phyloP scores from a whole-genome alignment of 83 land plant genomes.

The Diphasiastrum complanatum region DNA sequence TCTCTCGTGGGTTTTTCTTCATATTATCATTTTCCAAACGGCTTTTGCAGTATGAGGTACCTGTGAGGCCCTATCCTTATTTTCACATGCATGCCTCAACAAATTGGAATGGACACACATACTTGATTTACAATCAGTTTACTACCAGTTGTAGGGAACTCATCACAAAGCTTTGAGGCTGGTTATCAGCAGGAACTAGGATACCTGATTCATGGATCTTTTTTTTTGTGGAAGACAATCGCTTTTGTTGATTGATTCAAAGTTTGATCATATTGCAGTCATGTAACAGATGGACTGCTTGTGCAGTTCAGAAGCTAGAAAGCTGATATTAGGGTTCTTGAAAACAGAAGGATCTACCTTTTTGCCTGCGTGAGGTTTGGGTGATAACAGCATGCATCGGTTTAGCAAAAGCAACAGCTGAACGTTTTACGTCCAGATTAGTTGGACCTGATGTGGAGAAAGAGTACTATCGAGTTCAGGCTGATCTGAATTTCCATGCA shows the following conservation, averaged over 20 bases:
- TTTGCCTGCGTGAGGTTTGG: constrained; percentile 95
- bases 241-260: constrained; percentile 3
- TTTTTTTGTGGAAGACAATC: constrained; percentile 22
- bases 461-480: constrained; percentile 84
- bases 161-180: too few relatives aligned
- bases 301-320: too few relatives aligned
- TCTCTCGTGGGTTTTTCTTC: constrained; percentile 77
- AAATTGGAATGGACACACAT: too few relatives aligned
- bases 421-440: constrained; percentile 38
- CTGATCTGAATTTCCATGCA: constrained; percentile 71
- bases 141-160: too few relatives aligned
- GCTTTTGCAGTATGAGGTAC: constrained; percentile 58
- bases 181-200: too few relatives aligned
- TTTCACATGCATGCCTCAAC: too few relatives aligned
- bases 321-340: too few relatives aligned
- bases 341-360: constrained; percentile 70
- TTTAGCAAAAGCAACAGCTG: constrained; percentile 54
- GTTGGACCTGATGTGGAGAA: constrained; percentile 63
- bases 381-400: constrained; percentile 80
- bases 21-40: constrained; percentile 77
- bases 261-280: too few relatives aligned
- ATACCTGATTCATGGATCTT: too few relatives aligned
- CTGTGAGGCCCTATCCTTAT: too few relatives aligned
- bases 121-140: too few relatives aligned
- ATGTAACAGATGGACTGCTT: too few relatives aligned